Evolutionary conservation across 345 rosid genomes (phyloP), one percentile per base, ranked within the genome.

Genomic region (Citrus trifoliata): DNA sequence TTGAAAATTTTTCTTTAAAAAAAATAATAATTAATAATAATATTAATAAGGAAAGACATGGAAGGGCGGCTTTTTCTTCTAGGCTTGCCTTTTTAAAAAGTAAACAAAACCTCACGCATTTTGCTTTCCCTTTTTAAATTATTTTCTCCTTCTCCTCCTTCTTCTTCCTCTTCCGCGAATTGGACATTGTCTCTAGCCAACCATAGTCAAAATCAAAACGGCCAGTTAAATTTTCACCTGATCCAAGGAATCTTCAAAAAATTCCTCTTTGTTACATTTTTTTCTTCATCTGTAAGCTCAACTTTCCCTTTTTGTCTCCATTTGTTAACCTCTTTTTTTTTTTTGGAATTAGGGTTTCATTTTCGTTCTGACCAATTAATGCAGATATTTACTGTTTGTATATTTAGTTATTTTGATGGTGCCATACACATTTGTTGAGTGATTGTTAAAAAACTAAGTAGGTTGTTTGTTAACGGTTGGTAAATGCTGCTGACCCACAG

Each of bases 21-120:
- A 8, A 2, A 38, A 7, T 0, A 40, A 40, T 2, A 42, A 42
- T 2, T 7, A 42, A 42, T 42, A 42, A 10, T 42, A 42, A n/a
- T 42, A 42, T 10, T 13, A 46, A 13, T 4, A 3, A 13, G 51
- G 51, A 13, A 46, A 46, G 51, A 0, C 51, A 12, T 12, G 6
- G 2, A 13, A 35, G 76, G 65, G 76, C 76, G 65, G 76, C 66
- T 33, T 72, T n/a, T 56, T 72, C 64, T 56, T 72, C 64, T 58
- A n/a, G 13, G 48, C 12, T n/a, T 33, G 5, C 61, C 51, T 53
- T 72, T 35, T 58, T 8, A 13, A 72, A 71, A 58, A 72, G 76
- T 59, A 56, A 56, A 35, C 76, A 28, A 71, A 30, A 4, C 9
- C 27, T 22, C 66, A 12, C 32, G 8, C 65, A 8, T 51, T 71